Conservation (phyloP, 805 yeast genomes). For the Candida michaelii region DNA sequence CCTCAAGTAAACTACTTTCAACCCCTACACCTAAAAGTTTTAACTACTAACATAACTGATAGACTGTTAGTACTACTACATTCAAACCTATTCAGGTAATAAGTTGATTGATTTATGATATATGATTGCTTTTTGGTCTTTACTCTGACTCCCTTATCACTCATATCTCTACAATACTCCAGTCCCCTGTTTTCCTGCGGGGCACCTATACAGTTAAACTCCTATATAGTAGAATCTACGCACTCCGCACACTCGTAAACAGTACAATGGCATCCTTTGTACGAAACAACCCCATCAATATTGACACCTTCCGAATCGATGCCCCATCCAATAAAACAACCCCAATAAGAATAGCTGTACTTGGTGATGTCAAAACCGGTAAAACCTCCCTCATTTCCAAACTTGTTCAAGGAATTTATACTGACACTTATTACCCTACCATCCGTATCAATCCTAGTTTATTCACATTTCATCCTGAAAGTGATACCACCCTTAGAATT, state of each 20-base stretch:
- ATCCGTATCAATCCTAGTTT: slow-evolving; percentile 57
- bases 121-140: too few species aligned
- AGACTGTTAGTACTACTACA: too few species aligned
- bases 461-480: slow-evolving; percentile 50
- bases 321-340: slow-evolving; percentile 22
- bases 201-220: too few species aligned
- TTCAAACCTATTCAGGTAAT: too few species aligned
- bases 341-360: slow-evolving; percentile 58
- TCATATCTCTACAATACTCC: too few species aligned
- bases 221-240: too few species aligned
- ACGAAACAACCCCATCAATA: slow-evolving; percentile 12
- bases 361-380: slow-evolving; percentile 62
- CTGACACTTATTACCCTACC: slow-evolving; percentile 78
- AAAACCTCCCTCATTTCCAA: slow-evolving; percentile 58
- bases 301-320: slow-evolving; percentile 9
- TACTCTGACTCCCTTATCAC: too few species aligned
- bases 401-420: slow-evolving; percentile 46
- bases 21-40: too few species aligned
- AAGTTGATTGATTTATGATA: too few species aligned
- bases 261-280: slow-evolving; percentile 15
- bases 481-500: slow-evolving; percentile 14
- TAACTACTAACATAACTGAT: too few species aligned
- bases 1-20: too few species aligned
- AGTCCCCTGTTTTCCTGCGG: too few species aligned
- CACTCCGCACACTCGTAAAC: background rate